phyloP scores from a whole-genome alignment of 768 basidiomycete genomes.

The Gymnopilus dilepis region DNA sequence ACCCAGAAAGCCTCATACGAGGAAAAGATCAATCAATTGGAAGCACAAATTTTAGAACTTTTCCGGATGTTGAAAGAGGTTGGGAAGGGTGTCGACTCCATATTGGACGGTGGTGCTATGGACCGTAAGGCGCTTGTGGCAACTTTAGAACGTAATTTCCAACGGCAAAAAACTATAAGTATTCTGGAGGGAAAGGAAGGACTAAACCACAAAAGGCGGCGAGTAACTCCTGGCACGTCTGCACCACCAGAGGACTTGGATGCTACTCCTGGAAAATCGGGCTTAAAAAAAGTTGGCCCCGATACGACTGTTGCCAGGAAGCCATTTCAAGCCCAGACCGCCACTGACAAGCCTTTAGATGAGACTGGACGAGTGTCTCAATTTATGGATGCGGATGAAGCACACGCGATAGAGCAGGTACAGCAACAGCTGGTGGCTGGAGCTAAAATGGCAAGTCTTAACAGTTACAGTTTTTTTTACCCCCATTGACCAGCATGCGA shows the following conservation, averaged over 20 bases:
- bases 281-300: constrained; percentile 40
- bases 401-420: constrained; percentile 83
- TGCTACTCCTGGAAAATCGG: constrained; percentile 62
- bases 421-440: constrained; percentile 84
- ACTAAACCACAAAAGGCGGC: constrained; percentile 35
- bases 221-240: constrained; percentile 24
- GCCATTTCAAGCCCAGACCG: constrained; percentile 33
- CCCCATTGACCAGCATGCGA: constrained; percentile 10
- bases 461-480: neutral
- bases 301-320: constrained; percentile 36
- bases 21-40: constrained; percentile 85
- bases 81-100: constrained; percentile 74
- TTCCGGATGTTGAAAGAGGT: constrained; percentile 93
- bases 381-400: constrained; percentile 90
- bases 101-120: constrained; percentile 73
- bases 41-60: constrained; percentile 90
- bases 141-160: constrained; percentile 79
- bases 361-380: constrained; percentile 71
- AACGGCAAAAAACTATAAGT: constrained; percentile 82
- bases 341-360: constrained; percentile 41
- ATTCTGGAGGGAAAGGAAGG: constrained; percentile 78
- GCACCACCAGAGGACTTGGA: constrained; percentile 56
- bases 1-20: constrained; percentile 82
- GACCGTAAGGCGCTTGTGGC: constrained; percentile 84
- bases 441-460: constrained; percentile 62